phyloP scores from a whole-genome alignment of 176 grass and related monocot genomes.

The Juncus effusus region DNA sequence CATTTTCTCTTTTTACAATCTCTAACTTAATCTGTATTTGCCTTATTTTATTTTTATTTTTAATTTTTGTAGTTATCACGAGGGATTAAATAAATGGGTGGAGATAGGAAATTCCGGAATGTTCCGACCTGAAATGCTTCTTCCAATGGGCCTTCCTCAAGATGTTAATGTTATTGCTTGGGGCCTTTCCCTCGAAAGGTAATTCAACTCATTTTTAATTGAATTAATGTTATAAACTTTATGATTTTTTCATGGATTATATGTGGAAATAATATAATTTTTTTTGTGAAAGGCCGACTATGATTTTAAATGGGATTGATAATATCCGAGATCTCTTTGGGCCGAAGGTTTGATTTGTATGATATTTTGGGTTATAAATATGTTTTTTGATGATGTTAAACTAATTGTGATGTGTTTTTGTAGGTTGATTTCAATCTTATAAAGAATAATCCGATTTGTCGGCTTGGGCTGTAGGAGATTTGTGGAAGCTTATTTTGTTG shows the following conservation, averaged over 20 bases:
- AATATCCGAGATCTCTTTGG: constrained; percentile 93
- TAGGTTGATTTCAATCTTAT: constrained; percentile 90
- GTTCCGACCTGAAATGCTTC: constrained; percentile 97
- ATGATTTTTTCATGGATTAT: constrained; percentile 9
- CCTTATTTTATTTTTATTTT: no score
- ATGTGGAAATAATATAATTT: neutral
- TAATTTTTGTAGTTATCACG: constrained; percentile 64
- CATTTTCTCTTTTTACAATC: neutral
- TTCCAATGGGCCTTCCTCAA: constrained; percentile 88
- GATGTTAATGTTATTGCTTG: constrained; percentile 98
- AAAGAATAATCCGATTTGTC: constrained; percentile 61
- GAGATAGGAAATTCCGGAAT: constrained; percentile 95
- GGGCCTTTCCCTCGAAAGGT: constrained; percentile 99
- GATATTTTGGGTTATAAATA: neutral
- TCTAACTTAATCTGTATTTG: no score
- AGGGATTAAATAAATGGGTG: constrained; percentile 91
- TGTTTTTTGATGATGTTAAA: neutral
- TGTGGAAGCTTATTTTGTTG: no score
- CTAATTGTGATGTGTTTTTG: constrained; percentile 21
- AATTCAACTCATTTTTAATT: constrained; percentile 20
- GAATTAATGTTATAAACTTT: neutral
- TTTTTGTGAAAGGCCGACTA: constrained; percentile 59
- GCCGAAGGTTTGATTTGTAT: constrained; percentile 53
- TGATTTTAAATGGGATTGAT: constrained; percentile 81
- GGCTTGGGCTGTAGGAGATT: constrained; percentile 47